Conservation (phyloP, 2,329 filamentous ascomycete genomes). For the Dactylellina parvicollis region DNA sequence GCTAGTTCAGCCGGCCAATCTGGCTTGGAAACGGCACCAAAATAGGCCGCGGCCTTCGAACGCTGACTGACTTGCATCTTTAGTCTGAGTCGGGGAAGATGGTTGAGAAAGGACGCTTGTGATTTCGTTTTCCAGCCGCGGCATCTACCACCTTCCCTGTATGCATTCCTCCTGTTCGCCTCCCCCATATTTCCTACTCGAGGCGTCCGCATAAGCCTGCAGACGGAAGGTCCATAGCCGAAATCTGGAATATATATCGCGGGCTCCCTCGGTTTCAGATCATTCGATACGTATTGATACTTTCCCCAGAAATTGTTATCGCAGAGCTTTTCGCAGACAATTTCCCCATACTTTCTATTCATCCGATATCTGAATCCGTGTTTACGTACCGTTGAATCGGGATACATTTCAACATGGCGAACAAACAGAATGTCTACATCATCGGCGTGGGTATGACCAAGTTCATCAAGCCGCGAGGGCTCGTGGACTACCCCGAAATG, state of each 20-base stretch:
- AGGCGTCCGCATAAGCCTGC: neutral
- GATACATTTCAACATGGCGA: conserved; percentile 25
- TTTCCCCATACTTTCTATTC: neutral
- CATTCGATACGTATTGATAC: conserved; percentile 1
- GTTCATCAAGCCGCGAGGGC: conserved; percentile 95
- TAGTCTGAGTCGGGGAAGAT: neutral
- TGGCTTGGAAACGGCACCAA: conserved; percentile 30
- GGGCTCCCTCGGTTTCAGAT: conserved; percentile 14
- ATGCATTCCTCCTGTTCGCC: conserved; percentile 3
- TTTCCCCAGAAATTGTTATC: neutral
- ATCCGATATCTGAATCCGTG: neutral
- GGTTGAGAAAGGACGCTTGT: conserved; percentile 16
- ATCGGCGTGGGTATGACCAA: conserved; percentile 98
- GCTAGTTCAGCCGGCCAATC: neutral
- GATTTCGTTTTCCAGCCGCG: conserved; percentile 49
- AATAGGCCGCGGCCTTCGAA: conserved; percentile 50
- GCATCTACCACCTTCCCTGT: conserved; percentile 11
- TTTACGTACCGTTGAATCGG: neutral
- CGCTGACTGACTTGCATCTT: too few relatives aligned
- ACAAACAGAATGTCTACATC: conserved; percentile 72
- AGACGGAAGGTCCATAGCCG: conserved; percentile 40
- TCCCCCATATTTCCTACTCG: conserved; percentile 7
- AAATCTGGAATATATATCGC: conserved; percentile 32
- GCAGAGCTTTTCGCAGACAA: neutral
- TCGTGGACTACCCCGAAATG: conserved; percentile 92